Percentiles rank a stretch among this genome's conserved stretches.
Evolutionary conservation across 2,329 filamentous ascomycete species (phyloP).

Genomic region (Sporothrix phasma): DNA sequence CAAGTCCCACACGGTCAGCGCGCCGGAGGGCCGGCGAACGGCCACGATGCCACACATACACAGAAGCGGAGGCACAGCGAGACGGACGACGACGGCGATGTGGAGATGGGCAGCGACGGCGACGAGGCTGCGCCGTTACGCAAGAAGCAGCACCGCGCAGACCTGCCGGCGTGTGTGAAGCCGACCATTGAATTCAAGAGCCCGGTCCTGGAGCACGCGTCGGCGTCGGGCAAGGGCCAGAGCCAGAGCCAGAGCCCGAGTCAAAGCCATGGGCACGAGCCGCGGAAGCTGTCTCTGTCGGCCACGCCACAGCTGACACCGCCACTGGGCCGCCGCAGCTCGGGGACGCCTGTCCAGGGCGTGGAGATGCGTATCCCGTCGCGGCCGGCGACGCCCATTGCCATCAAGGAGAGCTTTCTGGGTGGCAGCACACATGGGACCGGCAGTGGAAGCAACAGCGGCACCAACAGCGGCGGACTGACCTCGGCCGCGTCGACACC

Average conservation of each 20-base stretch:
- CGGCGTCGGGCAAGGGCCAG: slow-evolving; percentile 11
- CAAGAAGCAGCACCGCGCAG: slow-evolving; percentile 37
- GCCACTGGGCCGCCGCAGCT: slow-evolving; percentile 36
- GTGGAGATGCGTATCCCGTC: slow-evolving; percentile 55
- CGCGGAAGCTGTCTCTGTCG: background rate
- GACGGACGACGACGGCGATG: slow-evolving; percentile 13
- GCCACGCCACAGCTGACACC: slow-evolving; percentile 27
- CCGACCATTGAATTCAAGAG: background rate
- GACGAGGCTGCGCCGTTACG: slow-evolving; percentile 26
- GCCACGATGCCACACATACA: slow-evolving; percentile 19
- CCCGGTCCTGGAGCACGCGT: slow-evolving; percentile 8
- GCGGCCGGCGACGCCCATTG: slow-evolving; percentile 49
- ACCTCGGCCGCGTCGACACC: slow-evolving; percentile 35
- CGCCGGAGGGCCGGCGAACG: background rate
- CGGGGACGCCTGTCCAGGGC: slow-evolving; percentile 43
- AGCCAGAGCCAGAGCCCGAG: no score
- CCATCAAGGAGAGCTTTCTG: slow-evolving; percentile 21
- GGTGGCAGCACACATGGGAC: slow-evolving; percentile 19
- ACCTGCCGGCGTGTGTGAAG: slow-evolving; percentile 20
- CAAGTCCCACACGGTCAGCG: background rate
- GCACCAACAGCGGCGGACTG: background rate
- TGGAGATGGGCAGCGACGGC: slow-evolving; percentile 14
- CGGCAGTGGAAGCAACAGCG: slow-evolving; percentile 18
- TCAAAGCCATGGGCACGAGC: background rate
- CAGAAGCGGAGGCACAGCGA: slow-evolving; percentile 25